Evolutionary conservation across 257 asterid species (phyloP).

Genomic region (Solanum raphanifolium): DNA sequence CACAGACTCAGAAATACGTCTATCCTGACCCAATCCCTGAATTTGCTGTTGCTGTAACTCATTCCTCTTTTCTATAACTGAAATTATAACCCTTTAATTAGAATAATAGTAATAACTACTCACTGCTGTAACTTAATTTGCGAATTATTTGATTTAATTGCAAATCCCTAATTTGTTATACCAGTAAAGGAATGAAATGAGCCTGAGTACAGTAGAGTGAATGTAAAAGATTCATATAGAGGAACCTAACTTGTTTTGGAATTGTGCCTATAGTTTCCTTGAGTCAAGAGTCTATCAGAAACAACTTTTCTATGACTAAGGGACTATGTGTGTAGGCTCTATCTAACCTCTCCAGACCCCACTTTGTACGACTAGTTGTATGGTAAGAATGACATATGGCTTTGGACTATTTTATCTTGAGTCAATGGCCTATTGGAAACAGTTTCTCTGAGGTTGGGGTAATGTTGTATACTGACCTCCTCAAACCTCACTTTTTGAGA

Average conservation of each 20-base stretch:
- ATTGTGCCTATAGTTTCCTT: neutral
- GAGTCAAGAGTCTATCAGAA: neutral
- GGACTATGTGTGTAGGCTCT: neutral
- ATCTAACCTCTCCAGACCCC: neutral
- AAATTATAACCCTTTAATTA: neutral
- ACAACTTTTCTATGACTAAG: accelerated
- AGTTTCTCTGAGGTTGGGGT: neutral
- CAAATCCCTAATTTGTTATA: neutral
- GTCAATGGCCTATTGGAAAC: neutral
- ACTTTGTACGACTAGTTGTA: neutral
- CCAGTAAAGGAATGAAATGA: neutral
- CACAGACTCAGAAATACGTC: slow-evolving; percentile 24
- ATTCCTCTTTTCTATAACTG: neutral
- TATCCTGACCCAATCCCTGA: slow-evolving; percentile 60
- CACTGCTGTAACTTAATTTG: neutral
- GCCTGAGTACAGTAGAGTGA: neutral
- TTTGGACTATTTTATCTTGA: neutral
- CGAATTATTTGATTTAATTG: neutral
- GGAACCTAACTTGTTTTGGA: neutral
- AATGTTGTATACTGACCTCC: neutral
- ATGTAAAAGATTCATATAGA: neutral
- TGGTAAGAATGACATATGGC: neutral
- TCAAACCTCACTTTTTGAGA: neutral
- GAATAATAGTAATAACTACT: neutral
- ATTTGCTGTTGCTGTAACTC: slow-evolving; percentile 47